Evolutionary conservation across 805 yeast genomes (phyloP).

Genomic region (Saturnispora besseyi): DNA sequence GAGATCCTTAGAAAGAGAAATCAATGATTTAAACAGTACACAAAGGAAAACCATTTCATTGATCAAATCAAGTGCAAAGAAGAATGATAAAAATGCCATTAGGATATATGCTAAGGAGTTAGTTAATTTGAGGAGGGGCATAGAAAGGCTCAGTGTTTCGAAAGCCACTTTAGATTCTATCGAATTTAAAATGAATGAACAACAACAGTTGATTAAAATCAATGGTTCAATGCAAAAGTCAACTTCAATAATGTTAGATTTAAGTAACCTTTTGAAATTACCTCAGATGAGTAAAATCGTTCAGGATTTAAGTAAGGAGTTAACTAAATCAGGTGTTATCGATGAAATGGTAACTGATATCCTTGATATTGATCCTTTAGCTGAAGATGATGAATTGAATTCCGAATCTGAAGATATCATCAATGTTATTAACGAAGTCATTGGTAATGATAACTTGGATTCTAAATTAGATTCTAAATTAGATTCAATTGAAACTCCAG

Average conservation of each 20-base stretch:
- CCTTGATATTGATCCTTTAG: slow-evolving; percentile 46
- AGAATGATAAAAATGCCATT: slow-evolving; percentile 69
- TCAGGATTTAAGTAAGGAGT: slow-evolving; percentile 78
- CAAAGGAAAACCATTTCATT: slow-evolving; percentile 71
- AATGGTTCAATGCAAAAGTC: slow-evolving; percentile 74
- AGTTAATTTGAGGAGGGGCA: slow-evolving; percentile 62
- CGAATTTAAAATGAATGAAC: slow-evolving; percentile 83
- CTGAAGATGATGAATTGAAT: slow-evolving; percentile 53
- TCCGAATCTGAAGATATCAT: slow-evolving; percentile 44
- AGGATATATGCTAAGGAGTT: slow-evolving; percentile 76
- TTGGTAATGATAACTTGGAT: slow-evolving; percentile 1
- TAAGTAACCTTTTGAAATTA: slow-evolving; percentile 63
- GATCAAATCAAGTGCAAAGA: slow-evolving; percentile 66
- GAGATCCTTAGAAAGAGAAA: slow-evolving; percentile 74
- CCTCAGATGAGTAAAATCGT: slow-evolving; percentile 78
- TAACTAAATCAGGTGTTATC: slow-evolving; percentile 77
- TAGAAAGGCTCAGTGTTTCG: slow-evolving; percentile 63
- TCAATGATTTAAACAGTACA: slow-evolving; percentile 46
- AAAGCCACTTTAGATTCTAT: slow-evolving; percentile 82
- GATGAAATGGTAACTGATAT: slow-evolving; percentile 94
- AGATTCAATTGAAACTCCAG: neutral
- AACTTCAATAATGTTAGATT: slow-evolving; percentile 80
- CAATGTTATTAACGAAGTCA: slow-evolving; percentile 3
- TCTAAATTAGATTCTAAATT: neutral
- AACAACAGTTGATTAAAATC: slow-evolving; percentile 74